Conservation (phyloP, 495 filamentous ascomycete genomes). For the Aspergillus nidulans region DNA sequence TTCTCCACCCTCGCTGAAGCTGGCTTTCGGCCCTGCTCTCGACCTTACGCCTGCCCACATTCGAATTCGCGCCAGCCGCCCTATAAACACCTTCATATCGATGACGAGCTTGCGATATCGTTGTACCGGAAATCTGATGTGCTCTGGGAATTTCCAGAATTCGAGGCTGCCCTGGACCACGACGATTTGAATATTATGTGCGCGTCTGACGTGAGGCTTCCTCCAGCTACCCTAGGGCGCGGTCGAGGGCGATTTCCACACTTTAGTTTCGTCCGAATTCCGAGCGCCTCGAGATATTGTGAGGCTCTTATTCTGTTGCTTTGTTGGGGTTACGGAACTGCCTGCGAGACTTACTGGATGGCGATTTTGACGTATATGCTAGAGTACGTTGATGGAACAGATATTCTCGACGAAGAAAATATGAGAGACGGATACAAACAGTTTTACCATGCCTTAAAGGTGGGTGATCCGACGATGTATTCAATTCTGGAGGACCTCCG, state of each 20-base stretch:
- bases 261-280: constrained; percentile 17
- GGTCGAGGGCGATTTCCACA: constrained; percentile 23
- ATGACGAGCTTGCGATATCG: constrained; percentile 19
- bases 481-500: constrained; percentile 19
- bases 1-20: constrained; percentile 13
- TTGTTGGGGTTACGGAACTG: constrained; percentile 20
- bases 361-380: constrained; percentile 24
- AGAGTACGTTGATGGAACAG: constrained; percentile 24
- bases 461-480: constrained; percentile 18
- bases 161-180: constrained; percentile 4
- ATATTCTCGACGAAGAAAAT: constrained; percentile 18
- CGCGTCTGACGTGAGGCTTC: constrained; percentile 21
- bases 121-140: constrained; percentile 22
- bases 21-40: constrained; percentile 17
- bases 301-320: constrained; percentile 24
- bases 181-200: constrained; percentile 7
- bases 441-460: constrained; percentile 22
- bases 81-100: constrained; percentile 20
- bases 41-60: not conserved
- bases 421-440: constrained; percentile 15
- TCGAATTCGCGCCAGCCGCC: constrained; percentile 8
- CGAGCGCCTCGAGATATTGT: constrained; percentile 18
- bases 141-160: constrained; percentile 21
- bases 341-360: constrained; percentile 20
- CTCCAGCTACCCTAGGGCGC: constrained; percentile 16